These are phyloP conservation scores for Artemisia princeps DNA, from an alignment of 140 eudicot genomes.

Conservation along the genomic window DNA sequence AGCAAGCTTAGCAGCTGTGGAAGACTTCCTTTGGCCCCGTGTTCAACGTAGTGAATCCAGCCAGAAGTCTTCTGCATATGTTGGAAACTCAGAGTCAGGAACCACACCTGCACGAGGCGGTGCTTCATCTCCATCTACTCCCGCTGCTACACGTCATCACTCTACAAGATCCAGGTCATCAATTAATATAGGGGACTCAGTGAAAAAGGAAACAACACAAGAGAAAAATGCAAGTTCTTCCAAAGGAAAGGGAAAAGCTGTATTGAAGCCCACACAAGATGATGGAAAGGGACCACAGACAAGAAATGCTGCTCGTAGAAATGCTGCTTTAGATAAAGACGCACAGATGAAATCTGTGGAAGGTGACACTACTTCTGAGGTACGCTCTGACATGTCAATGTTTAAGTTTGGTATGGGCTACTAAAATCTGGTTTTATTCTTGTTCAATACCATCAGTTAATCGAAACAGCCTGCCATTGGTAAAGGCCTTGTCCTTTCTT, in stretches of 20 bases:
- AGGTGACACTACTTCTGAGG: constrained; percentile 88
- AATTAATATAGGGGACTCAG: constrained; percentile 46
- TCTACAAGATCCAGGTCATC: constrained; percentile 73
- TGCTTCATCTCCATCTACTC: constrained; percentile 3
- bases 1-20: constrained; percentile 92
- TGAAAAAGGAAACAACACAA: constrained; percentile 49
- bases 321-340: constrained; percentile 35
- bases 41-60: constrained; percentile 73
- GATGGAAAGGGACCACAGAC: constrained; percentile 40
- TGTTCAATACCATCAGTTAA: too few relatives aligned
- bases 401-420: background rate
- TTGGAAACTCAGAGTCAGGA: constrained; percentile 50
- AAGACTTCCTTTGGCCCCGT: constrained; percentile 12
- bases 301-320: constrained; percentile 80
- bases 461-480: too few relatives aligned
- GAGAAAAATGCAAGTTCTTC: constrained; percentile 65
- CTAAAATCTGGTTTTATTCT: too few relatives aligned
- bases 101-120: constrained; percentile 36
- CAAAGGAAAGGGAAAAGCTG: constrained; percentile 87
- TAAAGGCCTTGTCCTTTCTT: too few relatives aligned
- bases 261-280: constrained; percentile 35
- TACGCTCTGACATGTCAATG: constrained; percentile 15
- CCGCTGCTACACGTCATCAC: constrained; percentile 47
- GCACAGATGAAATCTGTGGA: constrained; percentile 59
- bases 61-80: constrained; percentile 54